Evolutionary conservation across 2,329 filamentous ascomycete species (phyloP).

Genomic region (Tolypocladium guangdongense): DNA sequence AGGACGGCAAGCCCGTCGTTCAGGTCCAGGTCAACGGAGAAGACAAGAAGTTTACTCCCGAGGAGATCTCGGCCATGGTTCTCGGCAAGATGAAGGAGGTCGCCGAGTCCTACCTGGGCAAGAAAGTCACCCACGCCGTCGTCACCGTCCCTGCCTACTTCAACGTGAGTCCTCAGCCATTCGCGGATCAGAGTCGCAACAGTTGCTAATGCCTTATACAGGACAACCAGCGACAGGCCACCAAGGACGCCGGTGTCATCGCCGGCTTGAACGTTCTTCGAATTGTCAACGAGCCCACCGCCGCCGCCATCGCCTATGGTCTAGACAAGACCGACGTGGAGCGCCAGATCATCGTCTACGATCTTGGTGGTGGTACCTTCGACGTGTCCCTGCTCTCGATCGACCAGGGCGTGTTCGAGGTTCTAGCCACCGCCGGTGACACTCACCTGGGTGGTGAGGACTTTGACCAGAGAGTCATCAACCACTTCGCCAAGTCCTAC

Average conservation of each 20-base stretch:
- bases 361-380: constrained; percentile 89
- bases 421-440: constrained; percentile 89
- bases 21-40: constrained; percentile 57
- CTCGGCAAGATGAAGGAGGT: constrained; percentile 78
- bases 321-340: constrained; percentile 77
- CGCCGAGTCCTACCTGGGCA: constrained; percentile 67
- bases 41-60: constrained; percentile 65
- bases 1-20: constrained; percentile 82
- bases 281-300: constrained; percentile 94
- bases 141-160: constrained; percentile 96
- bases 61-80: constrained; percentile 74
- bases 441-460: constrained; percentile 97
- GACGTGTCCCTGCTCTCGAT: constrained; percentile 91
- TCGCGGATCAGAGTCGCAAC: neutral
- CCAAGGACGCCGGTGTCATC: constrained; percentile 88
- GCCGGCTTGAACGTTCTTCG: constrained; percentile 91
- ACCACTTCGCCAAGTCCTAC: constrained; percentile 91
- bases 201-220: constrained; percentile 13
- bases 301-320: constrained; percentile 89
- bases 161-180: constrained; percentile 42
- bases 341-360: constrained; percentile 85
- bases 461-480: constrained; percentile 96
- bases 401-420: constrained; percentile 88
- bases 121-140: constrained; percentile 78
- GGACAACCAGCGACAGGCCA: constrained; percentile 92